phyloP scores from a whole-genome alignment of 257 asterid genomes.

The Rauvolfia tetraphylla region DNA sequence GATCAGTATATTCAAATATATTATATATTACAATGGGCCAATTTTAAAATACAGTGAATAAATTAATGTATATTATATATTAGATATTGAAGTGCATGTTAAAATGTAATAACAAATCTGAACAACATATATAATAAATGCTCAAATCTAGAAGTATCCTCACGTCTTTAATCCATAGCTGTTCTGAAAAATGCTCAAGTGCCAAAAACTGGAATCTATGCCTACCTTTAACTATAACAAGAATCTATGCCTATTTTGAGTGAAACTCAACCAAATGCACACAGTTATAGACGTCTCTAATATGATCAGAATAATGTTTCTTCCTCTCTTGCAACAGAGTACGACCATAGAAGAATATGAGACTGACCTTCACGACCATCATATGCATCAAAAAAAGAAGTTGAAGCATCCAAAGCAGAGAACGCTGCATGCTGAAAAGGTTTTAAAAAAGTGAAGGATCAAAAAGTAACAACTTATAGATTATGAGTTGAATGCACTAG shows the following conservation, averaged over 20 bases:
- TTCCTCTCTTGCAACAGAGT: not conserved
- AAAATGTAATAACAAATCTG: too few species aligned
- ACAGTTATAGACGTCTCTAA: not conserved
- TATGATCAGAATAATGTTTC: not conserved
- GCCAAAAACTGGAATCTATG: too few species aligned
- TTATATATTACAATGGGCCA: too few species aligned
- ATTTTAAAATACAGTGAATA: too few species aligned
- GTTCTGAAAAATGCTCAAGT: too few species aligned
- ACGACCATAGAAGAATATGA: conserved; percentile 16
- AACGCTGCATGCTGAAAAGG: conserved; percentile 76
- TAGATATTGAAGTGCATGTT: too few species aligned
- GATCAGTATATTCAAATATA: too few species aligned
- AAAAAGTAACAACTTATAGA: not conserved
- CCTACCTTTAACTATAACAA: not conserved
- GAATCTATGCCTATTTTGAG: not conserved
- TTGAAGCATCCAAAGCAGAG: conserved; percentile 64
- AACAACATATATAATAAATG: too few species aligned
- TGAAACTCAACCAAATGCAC: not conserved
- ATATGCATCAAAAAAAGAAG: conserved; percentile 93
- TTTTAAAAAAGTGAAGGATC: conserved; percentile 11
- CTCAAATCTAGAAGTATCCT: too few species aligned
- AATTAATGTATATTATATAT: too few species aligned
- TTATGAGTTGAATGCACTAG: not conserved
- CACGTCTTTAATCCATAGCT: too few species aligned
- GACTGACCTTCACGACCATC: conserved; percentile 95